phyloP scores from a whole-genome alignment of 2,329 filamentous ascomycete species.

The Arthrobotrys megalospora region DNA sequence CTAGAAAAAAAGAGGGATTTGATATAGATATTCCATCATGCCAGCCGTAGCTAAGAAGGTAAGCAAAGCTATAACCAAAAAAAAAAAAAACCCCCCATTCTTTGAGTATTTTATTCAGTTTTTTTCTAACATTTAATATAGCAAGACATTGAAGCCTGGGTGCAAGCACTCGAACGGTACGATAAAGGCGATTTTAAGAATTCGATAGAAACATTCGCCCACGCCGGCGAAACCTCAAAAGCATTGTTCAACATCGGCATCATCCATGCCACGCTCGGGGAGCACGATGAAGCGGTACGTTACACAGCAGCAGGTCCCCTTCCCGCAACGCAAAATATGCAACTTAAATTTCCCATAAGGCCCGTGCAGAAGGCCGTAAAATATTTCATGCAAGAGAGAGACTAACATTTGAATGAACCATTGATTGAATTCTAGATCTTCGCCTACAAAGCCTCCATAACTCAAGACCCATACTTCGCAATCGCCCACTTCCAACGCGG shows the following conservation, averaged over 20 bases:
- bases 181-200: constrained; percentile 98
- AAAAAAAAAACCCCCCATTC: neutral
- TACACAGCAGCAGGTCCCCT: constrained; percentile 17
- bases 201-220: constrained; percentile 84
- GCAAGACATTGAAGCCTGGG: constrained; percentile 86
- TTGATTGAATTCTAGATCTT: constrained; percentile 32
- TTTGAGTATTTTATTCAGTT: neutral
- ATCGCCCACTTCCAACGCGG: constrained; percentile 99
- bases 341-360: constrained; percentile 7
- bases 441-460: constrained; percentile 82
- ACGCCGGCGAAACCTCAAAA: constrained; percentile 94
- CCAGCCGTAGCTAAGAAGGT: constrained; percentile 13
- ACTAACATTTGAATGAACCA: constrained; percentile 3
- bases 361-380: neutral
- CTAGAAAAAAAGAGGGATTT: neutral
- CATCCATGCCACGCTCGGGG: constrained; percentile 96
- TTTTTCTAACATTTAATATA: constrained; percentile 27
- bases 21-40: constrained; percentile 6
- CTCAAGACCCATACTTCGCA: constrained; percentile 92
- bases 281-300: constrained; percentile 94
- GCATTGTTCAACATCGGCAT: constrained; percentile 99
- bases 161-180: constrained; percentile 88
- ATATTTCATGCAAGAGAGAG: neutral
- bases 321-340: constrained; percentile 38
- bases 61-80: neutral